These are phyloP conservation scores for Ampelocalamus luodianensis DNA, from an alignment of 176 grass and related monocot species.

Conservation along the genomic window DNA sequence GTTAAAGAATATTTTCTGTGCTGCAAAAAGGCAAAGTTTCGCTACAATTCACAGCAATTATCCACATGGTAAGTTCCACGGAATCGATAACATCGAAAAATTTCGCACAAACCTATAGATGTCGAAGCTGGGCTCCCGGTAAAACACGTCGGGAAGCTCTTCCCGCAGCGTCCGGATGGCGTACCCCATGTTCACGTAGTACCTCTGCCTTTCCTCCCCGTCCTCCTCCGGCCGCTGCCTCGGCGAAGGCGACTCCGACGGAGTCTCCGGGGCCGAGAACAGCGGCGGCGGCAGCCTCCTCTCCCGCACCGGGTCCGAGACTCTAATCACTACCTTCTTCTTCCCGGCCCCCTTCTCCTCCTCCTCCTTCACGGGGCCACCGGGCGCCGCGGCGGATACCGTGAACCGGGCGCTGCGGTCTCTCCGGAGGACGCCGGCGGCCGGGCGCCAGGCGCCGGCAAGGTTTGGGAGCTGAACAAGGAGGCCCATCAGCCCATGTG, in stretches of 20 bases:
- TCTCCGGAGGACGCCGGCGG: not conserved
- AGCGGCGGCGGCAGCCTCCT: conserved; percentile 46
- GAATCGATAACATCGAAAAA: not conserved
- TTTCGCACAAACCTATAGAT: conserved; percentile 70
- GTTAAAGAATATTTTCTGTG: not conserved
- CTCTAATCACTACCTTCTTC: conserved; percentile 70
- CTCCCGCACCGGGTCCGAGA: conserved; percentile 70
- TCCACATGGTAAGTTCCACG: not conserved
- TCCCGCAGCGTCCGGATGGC: conserved; percentile 84
- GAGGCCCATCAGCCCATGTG: conserved; percentile 46
- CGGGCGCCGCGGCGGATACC: conserved; percentile 26
- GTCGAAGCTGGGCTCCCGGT: conserved; percentile 75
- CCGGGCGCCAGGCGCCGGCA: conserved; percentile 31
- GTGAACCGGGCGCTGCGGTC: conserved; percentile 21
- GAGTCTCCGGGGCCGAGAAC: conserved; percentile 46
- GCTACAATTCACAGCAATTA: not conserved
- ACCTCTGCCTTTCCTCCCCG: conserved; percentile 56
- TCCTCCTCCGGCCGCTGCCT: conserved; percentile 17
- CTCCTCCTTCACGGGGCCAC: conserved; percentile 49
- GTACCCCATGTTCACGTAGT: conserved; percentile 87
- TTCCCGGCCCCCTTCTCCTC: conserved; percentile 43
- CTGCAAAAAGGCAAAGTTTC: not conserved
- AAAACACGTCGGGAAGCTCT: conserved; percentile 76
- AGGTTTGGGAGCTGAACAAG: conserved; percentile 44
- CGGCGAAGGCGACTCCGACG: conserved; percentile 28